Evolutionary conservation across 768 basidiomycete genomes (phyloP), one percentile per base, ranked within the genome.

Genomic region (Serendipita sp.): DNA sequence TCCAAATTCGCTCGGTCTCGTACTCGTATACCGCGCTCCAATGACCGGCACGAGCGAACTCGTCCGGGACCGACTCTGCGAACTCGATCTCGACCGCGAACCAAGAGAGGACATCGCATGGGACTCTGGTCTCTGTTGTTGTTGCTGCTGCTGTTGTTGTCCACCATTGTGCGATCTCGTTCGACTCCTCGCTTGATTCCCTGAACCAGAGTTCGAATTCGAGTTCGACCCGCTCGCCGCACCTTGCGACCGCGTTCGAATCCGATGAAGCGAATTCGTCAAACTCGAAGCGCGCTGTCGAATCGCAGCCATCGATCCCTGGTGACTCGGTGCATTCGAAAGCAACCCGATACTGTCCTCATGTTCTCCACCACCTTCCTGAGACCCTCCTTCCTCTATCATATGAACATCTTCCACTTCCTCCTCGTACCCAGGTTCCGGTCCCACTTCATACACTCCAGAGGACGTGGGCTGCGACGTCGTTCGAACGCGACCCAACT

Each of bases 321-420:
- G 63, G 18, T 48, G 63, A 63, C 38, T 45, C 30, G 52, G 35
- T 32, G 38, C 32, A 28, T 60, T 66, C 65, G 51, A 67, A 32
- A 68, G 65, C n/a, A 68, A 47, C 44, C 68, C 68, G 44, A 68
- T 51, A 30, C 66, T 67, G 35, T 68, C 67, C 16, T 68, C 68
- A 34, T 60, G 28, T 38, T 41, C 56, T 52, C 65, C 68, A 3
- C 54, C 67, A 23, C 47, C 68, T 44, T 68, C 67, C 23, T 63
- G 64, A 7, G 62, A 51, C 3, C 65, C 68, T 44, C 38, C 64
- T 67, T 67, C 47, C 5, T 41, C 41, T 13, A 41, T 13, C 41
- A 2, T 1, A 41, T 58, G 51, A 28, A 52, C 44, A 10, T 66
- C 65, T 34, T 48, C 38, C 2, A 23, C 65, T n/a, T 46, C 66